These are phyloP conservation scores for Nyctanthes arbortristis DNA, from an alignment of 257 asterid species.

Conservation along the genomic window DNA sequence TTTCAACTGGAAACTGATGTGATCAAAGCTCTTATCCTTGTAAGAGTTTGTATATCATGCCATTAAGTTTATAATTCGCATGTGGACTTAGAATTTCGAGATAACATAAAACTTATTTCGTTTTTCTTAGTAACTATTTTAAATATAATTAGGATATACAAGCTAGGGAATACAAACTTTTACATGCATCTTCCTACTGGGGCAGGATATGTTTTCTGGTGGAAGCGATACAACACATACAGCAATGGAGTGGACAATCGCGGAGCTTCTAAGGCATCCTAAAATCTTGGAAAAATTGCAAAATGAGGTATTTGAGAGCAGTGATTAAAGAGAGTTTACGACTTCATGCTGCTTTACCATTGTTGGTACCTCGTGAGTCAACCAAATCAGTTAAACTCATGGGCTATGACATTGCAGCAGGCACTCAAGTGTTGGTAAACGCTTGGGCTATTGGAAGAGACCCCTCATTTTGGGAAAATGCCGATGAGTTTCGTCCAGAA, in stretches of 20 bases:
- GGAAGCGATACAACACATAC: conserved; percentile 52
- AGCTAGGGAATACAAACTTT: no score
- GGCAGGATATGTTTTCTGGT: conserved; percentile 42
- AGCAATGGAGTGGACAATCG: conserved; percentile 48
- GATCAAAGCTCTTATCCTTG: conserved; percentile 43
- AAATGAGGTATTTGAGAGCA: conserved; percentile 37
- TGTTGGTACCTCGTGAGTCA: conserved; percentile 34
- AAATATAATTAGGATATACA: no score
- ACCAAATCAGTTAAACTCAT: conserved; percentile 17
- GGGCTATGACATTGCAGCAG: conserved; percentile 16
- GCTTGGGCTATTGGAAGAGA: no score
- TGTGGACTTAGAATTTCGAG: no score
- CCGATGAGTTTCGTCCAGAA: conserved; percentile 39
- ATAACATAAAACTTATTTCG: not conserved
- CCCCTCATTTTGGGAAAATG: conserved; percentile 35
- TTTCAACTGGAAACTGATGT: conserved; percentile 33
- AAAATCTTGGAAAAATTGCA: conserved; percentile 22
- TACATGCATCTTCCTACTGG: not conserved
- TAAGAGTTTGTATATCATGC: no score
- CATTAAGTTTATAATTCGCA: no score
- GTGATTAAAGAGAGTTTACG: conserved; percentile 26
- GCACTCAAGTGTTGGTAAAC: conserved; percentile 30
- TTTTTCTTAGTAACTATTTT: no score
- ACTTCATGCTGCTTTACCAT: conserved; percentile 35
- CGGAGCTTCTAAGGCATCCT: conserved; percentile 45